phyloP scores from a whole-genome alignment of 1,284 basidiomycete species.

The Trametes polyzona region DNA sequence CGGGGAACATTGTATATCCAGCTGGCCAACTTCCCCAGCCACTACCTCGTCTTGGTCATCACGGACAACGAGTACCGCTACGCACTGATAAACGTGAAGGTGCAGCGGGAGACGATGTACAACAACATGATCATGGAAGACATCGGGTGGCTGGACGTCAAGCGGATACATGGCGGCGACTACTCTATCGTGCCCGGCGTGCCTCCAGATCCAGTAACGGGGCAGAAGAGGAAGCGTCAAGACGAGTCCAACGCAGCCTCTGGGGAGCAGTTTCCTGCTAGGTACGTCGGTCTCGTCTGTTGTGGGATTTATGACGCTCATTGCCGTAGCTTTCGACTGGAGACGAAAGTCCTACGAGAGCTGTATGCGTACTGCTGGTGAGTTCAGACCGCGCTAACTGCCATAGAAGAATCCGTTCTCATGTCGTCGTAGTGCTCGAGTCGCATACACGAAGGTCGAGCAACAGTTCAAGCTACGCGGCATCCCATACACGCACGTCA shows the following conservation, averaged over 20 bases:
- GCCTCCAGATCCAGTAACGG: conserved; percentile 11
- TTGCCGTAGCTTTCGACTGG: conserved; percentile 66
- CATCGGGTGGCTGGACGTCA: conserved; percentile 77
- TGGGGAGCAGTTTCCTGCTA: conserved; percentile 24
- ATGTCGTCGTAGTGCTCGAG: conserved; percentile 67
- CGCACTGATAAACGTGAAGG: conserved; percentile 69
- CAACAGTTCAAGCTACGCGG: conserved; percentile 82
- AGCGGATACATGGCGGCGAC: conserved; percentile 55
- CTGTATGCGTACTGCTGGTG: conserved; percentile 84
- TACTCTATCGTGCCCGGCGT: conserved; percentile 27
- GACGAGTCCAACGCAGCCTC: conserved; percentile 18
- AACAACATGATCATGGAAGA: conserved; percentile 68
- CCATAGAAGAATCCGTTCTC: background rate
- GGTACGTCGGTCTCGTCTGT: conserved; percentile 21
- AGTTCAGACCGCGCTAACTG: conserved; percentile 21
- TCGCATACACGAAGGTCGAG: conserved; percentile 89
- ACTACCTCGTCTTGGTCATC: conserved; percentile 80
- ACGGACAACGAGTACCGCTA: conserved; percentile 77
- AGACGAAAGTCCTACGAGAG: conserved; percentile 70
- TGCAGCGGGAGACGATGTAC: conserved; percentile 53
- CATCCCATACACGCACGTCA: conserved; percentile 80
- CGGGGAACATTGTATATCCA: conserved; percentile 70
- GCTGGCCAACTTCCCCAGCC: conserved; percentile 66
- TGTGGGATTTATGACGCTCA: background rate
- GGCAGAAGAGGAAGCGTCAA: conserved; percentile 45